Percentiles rank a stretch among this genome's conserved stretches.
Conservation (phyloP, 441 rosid genomes). For the Euphorbia corollata region DNA sequence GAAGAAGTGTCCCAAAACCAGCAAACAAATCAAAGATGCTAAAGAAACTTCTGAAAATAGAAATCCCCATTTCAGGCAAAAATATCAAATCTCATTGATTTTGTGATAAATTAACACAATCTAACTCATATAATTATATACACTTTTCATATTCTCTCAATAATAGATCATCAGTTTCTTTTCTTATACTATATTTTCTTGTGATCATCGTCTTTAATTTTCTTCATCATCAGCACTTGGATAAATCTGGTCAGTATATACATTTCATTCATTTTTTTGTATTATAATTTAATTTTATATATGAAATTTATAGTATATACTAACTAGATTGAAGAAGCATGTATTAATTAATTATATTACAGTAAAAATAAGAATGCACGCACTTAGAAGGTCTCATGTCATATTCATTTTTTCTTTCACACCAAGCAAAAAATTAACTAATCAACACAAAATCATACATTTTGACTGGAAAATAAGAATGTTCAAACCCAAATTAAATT, state of each 20-base stretch:
- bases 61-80: slow-evolving; percentile 19
- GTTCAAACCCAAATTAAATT: slow-evolving; percentile 5
- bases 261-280: background rate
- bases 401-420: slow-evolving; percentile 14
- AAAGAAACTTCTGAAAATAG: slow-evolving; percentile 14
- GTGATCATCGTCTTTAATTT: background rate
- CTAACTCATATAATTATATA: slow-evolving; percentile 17
- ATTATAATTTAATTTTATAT: background rate
- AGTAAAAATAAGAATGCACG: slow-evolving; percentile 7
- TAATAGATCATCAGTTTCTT: slow-evolving; percentile 1
- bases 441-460: background rate
- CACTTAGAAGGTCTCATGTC: slow-evolving; percentile 16
- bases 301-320: background rate
- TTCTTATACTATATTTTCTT: background rate
- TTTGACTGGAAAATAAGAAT: slow-evolving; percentile 17
- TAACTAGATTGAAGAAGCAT: background rate
- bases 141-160: slow-evolving; percentile 13
- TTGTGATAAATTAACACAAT: slow-evolving; percentile 26
- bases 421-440: background rate
- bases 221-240: background rate
- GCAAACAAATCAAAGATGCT: slow-evolving; percentile 22
- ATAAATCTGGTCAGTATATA: background rate
- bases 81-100: slow-evolving; percentile 22
- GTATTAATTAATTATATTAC: background rate
- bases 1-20: slow-evolving; percentile 6